A percentile compares a stretch with the other conserved stretches of the same genome.
Conservation (phyloP, 441 rosid genomes). For the Populus hybrid region DNA sequence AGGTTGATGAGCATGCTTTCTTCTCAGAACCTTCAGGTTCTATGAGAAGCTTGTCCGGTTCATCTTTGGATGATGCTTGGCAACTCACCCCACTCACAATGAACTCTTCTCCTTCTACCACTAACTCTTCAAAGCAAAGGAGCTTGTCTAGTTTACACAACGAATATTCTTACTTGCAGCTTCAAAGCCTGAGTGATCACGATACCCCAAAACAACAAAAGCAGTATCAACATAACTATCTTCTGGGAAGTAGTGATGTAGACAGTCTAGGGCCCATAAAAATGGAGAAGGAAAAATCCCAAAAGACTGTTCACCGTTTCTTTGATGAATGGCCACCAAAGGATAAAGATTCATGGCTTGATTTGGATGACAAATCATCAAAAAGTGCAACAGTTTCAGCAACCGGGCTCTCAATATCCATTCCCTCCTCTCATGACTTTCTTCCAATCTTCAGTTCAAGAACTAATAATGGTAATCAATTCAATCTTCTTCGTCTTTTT, state of each 20-base stretch:
- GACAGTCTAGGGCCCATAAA: slow-evolving; percentile 33
- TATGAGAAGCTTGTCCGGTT: slow-evolving; percentile 56
- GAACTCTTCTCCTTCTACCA: slow-evolving; percentile 42
- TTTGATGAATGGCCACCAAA: slow-evolving; percentile 89
- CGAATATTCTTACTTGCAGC: slow-evolving; percentile 66
- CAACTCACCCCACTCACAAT: slow-evolving; percentile 61
- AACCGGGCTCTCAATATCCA: slow-evolving; percentile 70
- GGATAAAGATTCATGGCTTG: slow-evolving; percentile 61
- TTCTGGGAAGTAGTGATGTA: slow-evolving; percentile 40
- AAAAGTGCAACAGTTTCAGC: slow-evolving; percentile 46
- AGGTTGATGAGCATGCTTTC: slow-evolving; percentile 64
- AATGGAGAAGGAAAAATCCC: slow-evolving; percentile 44
- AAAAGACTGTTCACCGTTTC: slow-evolving; percentile 74
- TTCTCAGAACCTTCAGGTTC: slow-evolving; percentile 68
- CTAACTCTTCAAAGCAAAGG: slow-evolving; percentile 49
- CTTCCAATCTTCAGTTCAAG: slow-evolving; percentile 51
- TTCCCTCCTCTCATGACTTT: slow-evolving; percentile 63
- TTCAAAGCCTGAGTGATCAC: slow-evolving; percentile 43
- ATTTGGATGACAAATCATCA: slow-evolving; percentile 62
- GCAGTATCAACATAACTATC: slow-evolving; percentile 34
- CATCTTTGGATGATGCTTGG: slow-evolving; percentile 72
- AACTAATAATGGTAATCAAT: slow-evolving; percentile 38
- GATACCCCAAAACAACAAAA: slow-evolving; percentile 35
- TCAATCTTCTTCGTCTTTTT: background rate
- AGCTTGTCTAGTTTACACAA: slow-evolving; percentile 34